Conservation (phyloP, 192 early-diverging fungal species). For the Coemansia sp. region DNA sequence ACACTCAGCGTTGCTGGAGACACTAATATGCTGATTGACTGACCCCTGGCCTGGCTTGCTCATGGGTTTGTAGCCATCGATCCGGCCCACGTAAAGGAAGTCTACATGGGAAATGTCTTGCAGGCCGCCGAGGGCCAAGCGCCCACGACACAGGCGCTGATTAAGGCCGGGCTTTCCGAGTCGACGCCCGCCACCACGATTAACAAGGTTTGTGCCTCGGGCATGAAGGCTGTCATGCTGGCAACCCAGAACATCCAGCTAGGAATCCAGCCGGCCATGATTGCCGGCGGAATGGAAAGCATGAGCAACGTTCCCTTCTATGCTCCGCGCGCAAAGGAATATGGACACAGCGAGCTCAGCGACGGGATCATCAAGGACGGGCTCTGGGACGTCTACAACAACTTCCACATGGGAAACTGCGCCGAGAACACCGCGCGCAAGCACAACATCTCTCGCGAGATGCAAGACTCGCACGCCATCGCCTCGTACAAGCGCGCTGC, state of each 20-base stretch:
- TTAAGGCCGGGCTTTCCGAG: slow-evolving; percentile 75
- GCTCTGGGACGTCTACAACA: slow-evolving; percentile 95
- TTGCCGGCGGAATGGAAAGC: slow-evolving; percentile 95
- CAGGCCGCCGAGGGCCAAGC: slow-evolving; percentile 88
- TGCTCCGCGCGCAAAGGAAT: slow-evolving; percentile 64
- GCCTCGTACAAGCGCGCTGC: slow-evolving; percentile 87
- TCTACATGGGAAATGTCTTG: slow-evolving; percentile 95
- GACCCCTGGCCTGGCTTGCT: background rate
- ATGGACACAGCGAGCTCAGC: slow-evolving; percentile 76
- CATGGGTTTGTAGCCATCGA: slow-evolving; percentile 59
- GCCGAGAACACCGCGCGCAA: slow-evolving; percentile 88
- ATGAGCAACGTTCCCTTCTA: slow-evolving; percentile 92
- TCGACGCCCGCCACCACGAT: slow-evolving; percentile 93
- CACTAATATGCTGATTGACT: background rate
- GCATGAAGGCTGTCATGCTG: slow-evolving; percentile 96
- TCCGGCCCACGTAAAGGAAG: slow-evolving; percentile 86
- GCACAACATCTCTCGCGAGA: slow-evolving; percentile 83
- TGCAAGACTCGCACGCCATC: slow-evolving; percentile 88
- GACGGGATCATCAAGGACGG: slow-evolving; percentile 97
- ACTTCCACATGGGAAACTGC: slow-evolving; percentile 77
- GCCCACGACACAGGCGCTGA: slow-evolving; percentile 88
- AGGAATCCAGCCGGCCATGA: slow-evolving; percentile 79
- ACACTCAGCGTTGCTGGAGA: too few species aligned
- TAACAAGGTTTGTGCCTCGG: slow-evolving; percentile 98
- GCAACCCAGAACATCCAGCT: slow-evolving; percentile 83